Evolutionary conservation across 495 filamentous ascomycete genomes (phyloP), one percentile per base, ranked within the genome.

Genomic region (Talaromyces borbonicus): DNA sequence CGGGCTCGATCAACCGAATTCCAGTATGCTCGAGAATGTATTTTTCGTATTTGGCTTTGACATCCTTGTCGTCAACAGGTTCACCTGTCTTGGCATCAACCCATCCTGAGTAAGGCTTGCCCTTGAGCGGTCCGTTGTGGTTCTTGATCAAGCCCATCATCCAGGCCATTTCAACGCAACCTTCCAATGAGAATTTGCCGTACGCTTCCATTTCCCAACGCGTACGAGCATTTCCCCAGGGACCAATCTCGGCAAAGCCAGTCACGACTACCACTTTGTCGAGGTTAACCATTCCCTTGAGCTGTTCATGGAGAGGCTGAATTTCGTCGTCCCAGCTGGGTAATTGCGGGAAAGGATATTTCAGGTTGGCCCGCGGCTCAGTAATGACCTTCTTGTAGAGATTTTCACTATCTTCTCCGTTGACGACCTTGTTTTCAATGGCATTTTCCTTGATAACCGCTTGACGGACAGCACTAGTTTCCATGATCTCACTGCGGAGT

Each of bases 141-240:
- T 99, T 93, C 69, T 85, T 94, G 66, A 99, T 97, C 47, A 97
- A 81, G 47, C 93, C 93, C 92, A 97, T 99, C 59, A 99, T 86
- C 92, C 92, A 99, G 24, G 92, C 88, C 92, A 99, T 97, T 66
- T 99, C 92, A 48, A 99, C 83, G 58, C 92, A 97, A 14, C 92
- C 92, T 65, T 97, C 92, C 14, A 97, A 80, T 14, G 93, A 97
- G 71, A 99, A 99, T 57, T 93, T 74, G 54, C 92, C 92, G 53
- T 89, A 78, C 8, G 93, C 88, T 66, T 99, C 92, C 90, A 97
- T 99, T 67, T 99, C 89, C 92, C 92, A 99, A 26, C 92, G 80
- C 27, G 92, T 99, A 48, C 93, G 80, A 1, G 93, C 87, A 68
- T 96, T 99, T 68, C 92, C 92, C 93, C 92, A 97, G 1, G 92